phyloP scores from a whole-genome alignment of 768 basidiomycete genomes.

The Leccinellum albellum region DNA sequence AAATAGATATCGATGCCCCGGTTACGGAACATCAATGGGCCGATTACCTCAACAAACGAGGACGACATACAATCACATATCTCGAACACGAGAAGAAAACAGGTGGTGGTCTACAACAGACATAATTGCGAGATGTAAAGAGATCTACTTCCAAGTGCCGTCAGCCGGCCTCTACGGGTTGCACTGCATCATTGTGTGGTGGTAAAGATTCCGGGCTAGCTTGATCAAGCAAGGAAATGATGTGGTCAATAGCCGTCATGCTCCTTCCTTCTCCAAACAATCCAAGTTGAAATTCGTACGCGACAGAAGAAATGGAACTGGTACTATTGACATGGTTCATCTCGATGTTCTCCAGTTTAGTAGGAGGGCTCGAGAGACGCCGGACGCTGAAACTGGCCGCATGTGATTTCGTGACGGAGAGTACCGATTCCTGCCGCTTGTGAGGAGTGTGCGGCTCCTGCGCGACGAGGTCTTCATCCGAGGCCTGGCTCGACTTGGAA shows the following conservation, averaged over 20 bases:
- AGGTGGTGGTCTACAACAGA: background rate
- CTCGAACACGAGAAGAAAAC: background rate
- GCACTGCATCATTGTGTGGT: background rate
- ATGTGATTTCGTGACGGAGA: background rate
- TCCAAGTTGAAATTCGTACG: slow-evolving; percentile 24
- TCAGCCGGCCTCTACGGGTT: slow-evolving; percentile 9
- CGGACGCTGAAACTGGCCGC: background rate
- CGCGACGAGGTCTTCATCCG: slow-evolving; percentile 1
- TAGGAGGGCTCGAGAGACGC: slow-evolving; percentile 15
- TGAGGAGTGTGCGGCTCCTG: slow-evolving; percentile 1
- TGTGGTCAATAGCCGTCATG: slow-evolving; percentile 21
- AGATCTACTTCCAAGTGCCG: background rate
- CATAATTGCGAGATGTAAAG: background rate
- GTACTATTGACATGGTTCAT: slow-evolving; percentile 12
- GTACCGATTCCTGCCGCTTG: slow-evolving; percentile 14
- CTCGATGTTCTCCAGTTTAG: slow-evolving; percentile 12
- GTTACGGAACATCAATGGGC: background rate
- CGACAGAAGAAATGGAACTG: slow-evolving; percentile 25
- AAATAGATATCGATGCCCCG: background rate
- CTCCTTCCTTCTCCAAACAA: slow-evolving; percentile 25
- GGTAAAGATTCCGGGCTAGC: slow-evolving; percentile 13
- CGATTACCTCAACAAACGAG: slow-evolving; percentile 1
- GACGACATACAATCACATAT: slow-evolving; percentile 2
- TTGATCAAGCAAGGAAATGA: slow-evolving; percentile 30
- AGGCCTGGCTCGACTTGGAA: background rate